Evolutionary conservation across 441 rosid species (phyloP).

Genomic region (Arabidopsis lyrata): DNA sequence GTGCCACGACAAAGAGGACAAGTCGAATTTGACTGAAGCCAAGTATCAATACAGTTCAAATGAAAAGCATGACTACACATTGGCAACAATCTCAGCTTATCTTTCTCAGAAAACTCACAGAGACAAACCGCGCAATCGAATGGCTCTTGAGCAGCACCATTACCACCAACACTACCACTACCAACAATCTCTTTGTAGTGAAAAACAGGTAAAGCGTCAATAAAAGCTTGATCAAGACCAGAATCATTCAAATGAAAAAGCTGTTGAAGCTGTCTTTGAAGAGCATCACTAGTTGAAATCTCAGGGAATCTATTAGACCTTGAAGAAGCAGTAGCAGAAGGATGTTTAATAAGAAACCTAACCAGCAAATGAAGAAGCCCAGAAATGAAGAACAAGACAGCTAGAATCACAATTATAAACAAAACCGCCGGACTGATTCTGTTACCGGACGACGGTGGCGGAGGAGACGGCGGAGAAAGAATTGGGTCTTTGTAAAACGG

Average conservation of each 20-base stretch:
- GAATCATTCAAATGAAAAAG: constrained; percentile 79
- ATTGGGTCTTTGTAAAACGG: constrained; percentile 63
- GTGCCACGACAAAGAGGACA: constrained; percentile 77
- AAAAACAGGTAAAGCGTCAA: constrained; percentile 76
- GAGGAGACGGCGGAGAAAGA: constrained; percentile 50
- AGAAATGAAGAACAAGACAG: constrained; percentile 71
- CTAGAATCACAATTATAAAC: constrained; percentile 65
- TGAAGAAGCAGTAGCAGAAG: constrained; percentile 62
- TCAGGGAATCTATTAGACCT: constrained; percentile 65
- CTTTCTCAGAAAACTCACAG: constrained; percentile 71
- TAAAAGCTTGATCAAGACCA: constrained; percentile 77
- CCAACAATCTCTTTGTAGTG: constrained; percentile 64
- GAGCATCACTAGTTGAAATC: constrained; percentile 64
- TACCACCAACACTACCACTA: constrained; percentile 21
- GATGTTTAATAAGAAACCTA: constrained; percentile 74
- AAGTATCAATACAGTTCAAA: constrained; percentile 70
- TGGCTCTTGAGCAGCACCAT: constrained; percentile 57
- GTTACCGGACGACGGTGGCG: constrained; percentile 57
- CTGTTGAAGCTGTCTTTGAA: constrained; percentile 78
- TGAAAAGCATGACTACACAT: constrained; percentile 82
- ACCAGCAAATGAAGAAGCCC: constrained; percentile 76
- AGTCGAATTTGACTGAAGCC: constrained; percentile 75
- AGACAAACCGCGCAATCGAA: constrained; percentile 80
- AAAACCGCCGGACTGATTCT: constrained; percentile 74
- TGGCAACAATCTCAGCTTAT: constrained; percentile 72